Percentiles rank a stretch among this genome's conserved stretches.
These are phyloP conservation scores for Chenopodium formosanum DNA, from an alignment of 148 eudicot species.

Conservation along the genomic window DNA sequence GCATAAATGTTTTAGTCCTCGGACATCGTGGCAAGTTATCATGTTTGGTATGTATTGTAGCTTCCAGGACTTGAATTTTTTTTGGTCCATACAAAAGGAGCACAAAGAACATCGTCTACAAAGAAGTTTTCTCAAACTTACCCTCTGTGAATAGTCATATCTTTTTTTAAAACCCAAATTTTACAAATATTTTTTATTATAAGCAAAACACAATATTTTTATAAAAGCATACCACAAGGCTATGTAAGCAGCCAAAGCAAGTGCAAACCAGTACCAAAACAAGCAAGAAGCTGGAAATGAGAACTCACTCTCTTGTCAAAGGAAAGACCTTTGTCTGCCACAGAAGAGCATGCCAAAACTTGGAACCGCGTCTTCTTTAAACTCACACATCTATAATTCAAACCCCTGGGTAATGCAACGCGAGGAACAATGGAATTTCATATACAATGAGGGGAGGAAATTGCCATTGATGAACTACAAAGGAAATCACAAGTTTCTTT, in stretches of 20 bases:
- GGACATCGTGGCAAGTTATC: too few species aligned
- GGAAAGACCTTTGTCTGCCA: constrained; percentile 16
- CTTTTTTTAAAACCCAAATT: too few species aligned
- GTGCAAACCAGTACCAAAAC: not conserved
- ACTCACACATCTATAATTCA: constrained; percentile 3
- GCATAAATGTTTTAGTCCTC: too few species aligned
- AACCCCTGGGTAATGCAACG: not conserved
- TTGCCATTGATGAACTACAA: constrained; percentile 25
- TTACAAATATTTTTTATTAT: too few species aligned
- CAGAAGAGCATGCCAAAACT: constrained; percentile 32
- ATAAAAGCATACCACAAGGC: too few species aligned
- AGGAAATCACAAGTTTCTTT: not conserved
- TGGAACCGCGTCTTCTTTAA: constrained; percentile 19
- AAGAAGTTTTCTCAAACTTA: too few species aligned
- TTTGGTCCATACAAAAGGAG: too few species aligned
- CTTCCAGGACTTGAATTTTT: too few species aligned
- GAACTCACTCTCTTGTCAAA: constrained; percentile 23
- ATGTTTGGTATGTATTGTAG: too few species aligned
- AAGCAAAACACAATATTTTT: too few species aligned
- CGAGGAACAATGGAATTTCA: constrained; percentile 15
- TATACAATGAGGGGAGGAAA: constrained; percentile 8
- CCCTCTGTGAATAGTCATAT: too few species aligned
- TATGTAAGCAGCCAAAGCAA: not conserved
- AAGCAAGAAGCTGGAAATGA: not conserved
- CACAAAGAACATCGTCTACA: too few species aligned